Conservation (phyloP, 2,329 filamentous ascomycete genomes). For the Immersiporthe knoxdaviesiana region DNA sequence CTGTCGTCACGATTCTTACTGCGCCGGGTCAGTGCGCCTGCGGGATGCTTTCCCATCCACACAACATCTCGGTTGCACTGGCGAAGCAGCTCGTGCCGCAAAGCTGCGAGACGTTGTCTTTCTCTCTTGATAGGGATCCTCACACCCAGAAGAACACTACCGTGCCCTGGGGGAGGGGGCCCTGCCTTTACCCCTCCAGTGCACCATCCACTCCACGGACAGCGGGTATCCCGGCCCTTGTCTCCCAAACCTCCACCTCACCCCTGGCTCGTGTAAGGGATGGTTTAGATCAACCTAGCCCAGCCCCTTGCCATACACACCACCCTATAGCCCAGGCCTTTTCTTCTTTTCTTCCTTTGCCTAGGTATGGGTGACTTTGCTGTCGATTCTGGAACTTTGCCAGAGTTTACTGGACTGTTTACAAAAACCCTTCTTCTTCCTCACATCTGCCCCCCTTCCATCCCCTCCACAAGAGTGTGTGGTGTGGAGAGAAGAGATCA, state of each 20-base stretch:
- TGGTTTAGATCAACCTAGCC: conserved; percentile 8
- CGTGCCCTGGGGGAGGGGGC: neutral
- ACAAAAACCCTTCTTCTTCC: conserved; percentile 5
- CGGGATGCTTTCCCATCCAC: neutral
- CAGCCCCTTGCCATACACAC: conserved; percentile 8
- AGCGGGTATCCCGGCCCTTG: conserved; percentile 4
- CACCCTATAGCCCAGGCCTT: neutral
- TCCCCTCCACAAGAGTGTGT: neutral
- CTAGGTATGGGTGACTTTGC: conserved; percentile 5
- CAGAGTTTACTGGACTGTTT: neutral
- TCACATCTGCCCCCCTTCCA: neutral
- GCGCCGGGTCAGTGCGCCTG: neutral
- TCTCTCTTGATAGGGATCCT: neutral
- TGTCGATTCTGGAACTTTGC: neutral
- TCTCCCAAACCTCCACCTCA: conserved; percentile 2
- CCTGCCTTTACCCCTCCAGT: neutral
- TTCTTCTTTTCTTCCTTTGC: neutral
- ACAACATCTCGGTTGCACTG: neutral
- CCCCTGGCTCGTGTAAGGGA: conserved; percentile 22
- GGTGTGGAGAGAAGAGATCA: neutral
- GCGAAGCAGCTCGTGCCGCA: neutral
- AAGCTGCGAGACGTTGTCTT: neutral
- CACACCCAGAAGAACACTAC: neutral
- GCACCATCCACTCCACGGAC: neutral
- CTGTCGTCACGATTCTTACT: neutral